A percentile compares a stretch with the other conserved stretches of the same genome.
These are phyloP conservation scores for Xylaria sp. DNA, from an alignment of 2,329 filamentous ascomycete genomes.

Conservation along the genomic window DNA sequence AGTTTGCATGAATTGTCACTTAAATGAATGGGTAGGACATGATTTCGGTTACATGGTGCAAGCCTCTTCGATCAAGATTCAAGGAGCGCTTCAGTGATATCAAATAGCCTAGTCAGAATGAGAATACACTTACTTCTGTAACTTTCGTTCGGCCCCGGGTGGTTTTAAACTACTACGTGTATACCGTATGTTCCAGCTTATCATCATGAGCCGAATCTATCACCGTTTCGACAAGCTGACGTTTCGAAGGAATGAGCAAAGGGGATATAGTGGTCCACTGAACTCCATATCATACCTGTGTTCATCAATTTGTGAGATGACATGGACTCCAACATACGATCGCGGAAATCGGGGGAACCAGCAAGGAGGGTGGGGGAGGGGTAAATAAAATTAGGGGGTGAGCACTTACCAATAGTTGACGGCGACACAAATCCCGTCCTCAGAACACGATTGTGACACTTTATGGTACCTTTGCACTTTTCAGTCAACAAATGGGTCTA, in stretches of 20 bases:
- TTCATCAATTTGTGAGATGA: constrained; percentile 21
- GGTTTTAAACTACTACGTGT: neutral
- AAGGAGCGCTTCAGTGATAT: constrained; percentile 5
- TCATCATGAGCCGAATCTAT: constrained; percentile 7
- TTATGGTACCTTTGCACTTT: constrained; percentile 72
- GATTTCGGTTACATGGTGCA: constrained; percentile 31
- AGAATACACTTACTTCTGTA: constrained; percentile 26
- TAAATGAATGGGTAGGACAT: constrained; percentile 29
- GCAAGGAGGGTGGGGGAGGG: neutral
- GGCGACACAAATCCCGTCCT: constrained; percentile 79
- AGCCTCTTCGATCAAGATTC: constrained; percentile 15
- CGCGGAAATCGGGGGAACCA: constrained; percentile 6
- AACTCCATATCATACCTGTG: constrained; percentile 84
- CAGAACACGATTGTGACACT: constrained; percentile 75
- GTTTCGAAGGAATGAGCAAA: constrained; percentile 53
- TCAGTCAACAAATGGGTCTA: constrained; percentile 11
- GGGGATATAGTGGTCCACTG: constrained; percentile 73
- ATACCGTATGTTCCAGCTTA: neutral
- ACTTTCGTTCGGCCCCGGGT: neutral
- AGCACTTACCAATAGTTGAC: constrained; percentile 80
- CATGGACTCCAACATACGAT: neutral
- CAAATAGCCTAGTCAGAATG: constrained; percentile 21
- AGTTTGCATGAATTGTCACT: constrained; percentile 24
- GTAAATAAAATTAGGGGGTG: constrained; percentile 2
- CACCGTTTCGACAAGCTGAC: constrained; percentile 27